Base-by-base conservation (phyloP, 345 rosid species). In the Eucalyptus erythrocorys region DNA sequence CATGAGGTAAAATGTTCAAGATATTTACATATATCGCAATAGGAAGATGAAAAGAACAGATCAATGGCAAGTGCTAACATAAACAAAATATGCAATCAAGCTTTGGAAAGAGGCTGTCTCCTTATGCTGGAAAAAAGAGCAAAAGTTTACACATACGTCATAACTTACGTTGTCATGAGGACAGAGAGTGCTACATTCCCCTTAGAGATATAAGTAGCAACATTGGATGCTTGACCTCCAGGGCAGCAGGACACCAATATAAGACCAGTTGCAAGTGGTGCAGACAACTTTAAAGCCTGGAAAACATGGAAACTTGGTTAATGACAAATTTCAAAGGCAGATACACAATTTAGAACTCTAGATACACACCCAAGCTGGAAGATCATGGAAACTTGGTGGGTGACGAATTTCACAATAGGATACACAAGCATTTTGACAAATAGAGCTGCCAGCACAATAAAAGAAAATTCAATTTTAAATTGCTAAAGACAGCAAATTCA, bases 111-210 rank as follows among this genome's bases (percentile, higher is more conserved):
- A 40, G 47, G 84, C 27, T 21, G 30, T 2, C 84, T 76, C 30
- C 30, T 76, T 76, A 76, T 76, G 84, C 84, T 76, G 37, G 42
- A 55, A 88, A 88, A n/a, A 48, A 24, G 30, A 49, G n/a, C 10
- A 19, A 64, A 68, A 21, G 49, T 40, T 43, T 27, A 87, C 59
- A 89, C 51, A 87, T 10, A 86, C 30, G 32, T 57, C 48, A 64
- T 81, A 59, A 90, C 93, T 88, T 94, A 98, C 99, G 98, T 98
- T 87, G 99, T 98, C 99, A 98, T 98, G 57, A 98, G 99, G 85
- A 98, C 99, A 42, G 99, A 98, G 88, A 98, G 98, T 11, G 99
- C 99, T 34, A 96, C 99, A 88, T 97, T 96, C 87, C 99, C 99
- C 88, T 95, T 97, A 11, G 99, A 97, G 90, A 97, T 97, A 90